phyloP scores from a whole-genome alignment of 1,139 yeast species.

The Scheffersomyces lignicola region DNA sequence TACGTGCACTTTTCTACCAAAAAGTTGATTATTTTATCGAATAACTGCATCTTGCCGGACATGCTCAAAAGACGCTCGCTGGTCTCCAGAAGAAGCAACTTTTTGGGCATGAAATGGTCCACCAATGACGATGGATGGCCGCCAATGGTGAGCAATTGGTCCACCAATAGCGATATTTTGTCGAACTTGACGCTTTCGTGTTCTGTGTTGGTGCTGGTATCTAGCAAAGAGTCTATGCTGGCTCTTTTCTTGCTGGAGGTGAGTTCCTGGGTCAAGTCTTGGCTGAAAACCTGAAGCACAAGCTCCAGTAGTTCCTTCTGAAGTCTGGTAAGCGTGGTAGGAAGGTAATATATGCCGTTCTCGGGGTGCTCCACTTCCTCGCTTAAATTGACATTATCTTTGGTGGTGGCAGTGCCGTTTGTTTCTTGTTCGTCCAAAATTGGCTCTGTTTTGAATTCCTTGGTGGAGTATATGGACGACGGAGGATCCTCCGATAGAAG shows the following conservation, averaged over 20 bases:
- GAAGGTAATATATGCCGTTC: constrained; percentile 48
- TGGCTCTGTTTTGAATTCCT: not conserved
- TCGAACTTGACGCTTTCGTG: constrained; percentile 11
- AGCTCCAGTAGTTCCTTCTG: constrained; percentile 60
- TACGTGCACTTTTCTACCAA: constrained; percentile 18
- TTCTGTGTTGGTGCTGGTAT: constrained; percentile 15
- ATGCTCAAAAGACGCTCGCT: constrained; percentile 52
- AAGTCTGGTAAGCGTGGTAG: constrained; percentile 53
- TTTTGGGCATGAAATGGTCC: constrained; percentile 74
- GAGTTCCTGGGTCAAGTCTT: constrained; percentile 38
- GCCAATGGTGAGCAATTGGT: constrained; percentile 49
- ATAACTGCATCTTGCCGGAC: constrained; percentile 58
- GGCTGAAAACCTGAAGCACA: constrained; percentile 50
- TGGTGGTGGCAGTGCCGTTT: not conserved
- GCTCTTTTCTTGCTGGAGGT: constrained; percentile 25
- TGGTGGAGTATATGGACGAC: constrained; percentile 11
- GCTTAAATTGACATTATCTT: constrained; percentile 5
- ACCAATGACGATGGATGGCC: constrained; percentile 71
- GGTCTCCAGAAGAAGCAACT: constrained; percentile 62
- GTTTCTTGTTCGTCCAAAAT: constrained; percentile 7
- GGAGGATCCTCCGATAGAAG: constrained; percentile 28
- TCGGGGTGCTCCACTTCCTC: constrained; percentile 5
- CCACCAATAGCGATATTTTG: constrained; percentile 36
- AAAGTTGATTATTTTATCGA: constrained; percentile 51
- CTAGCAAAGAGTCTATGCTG: constrained; percentile 40